phyloP scores from a whole-genome alignment of 2,329 filamentous ascomycete genomes.

The Colletotrichum limetticola region DNA sequence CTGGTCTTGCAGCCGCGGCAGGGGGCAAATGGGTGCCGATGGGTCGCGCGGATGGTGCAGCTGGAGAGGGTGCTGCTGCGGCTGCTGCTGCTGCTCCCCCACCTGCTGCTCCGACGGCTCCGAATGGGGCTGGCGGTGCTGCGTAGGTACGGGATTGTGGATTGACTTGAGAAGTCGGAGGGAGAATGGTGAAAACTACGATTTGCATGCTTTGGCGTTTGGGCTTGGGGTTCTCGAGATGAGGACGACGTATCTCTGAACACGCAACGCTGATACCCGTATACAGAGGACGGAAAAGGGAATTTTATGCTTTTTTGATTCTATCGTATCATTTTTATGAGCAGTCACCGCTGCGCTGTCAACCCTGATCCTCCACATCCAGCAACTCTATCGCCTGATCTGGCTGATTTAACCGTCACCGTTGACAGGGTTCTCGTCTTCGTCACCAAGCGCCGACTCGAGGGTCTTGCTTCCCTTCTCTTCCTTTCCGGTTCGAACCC shows the following conservation, averaged over 20 bases:
- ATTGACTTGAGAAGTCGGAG: no score
- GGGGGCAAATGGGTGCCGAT: conserved; percentile 51
- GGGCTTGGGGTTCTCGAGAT: not conserved
- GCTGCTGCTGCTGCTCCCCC: not conserved
- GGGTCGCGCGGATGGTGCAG: conserved; percentile 11
- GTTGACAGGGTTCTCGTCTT: conserved; percentile 57
- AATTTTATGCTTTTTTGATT: conserved; percentile 7
- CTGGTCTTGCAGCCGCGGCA: conserved; percentile 44
- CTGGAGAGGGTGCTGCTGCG: not conserved
- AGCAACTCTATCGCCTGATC: not conserved
- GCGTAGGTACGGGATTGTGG: not conserved
- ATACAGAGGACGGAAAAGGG: conserved; percentile 5
- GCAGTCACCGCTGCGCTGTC: not conserved
- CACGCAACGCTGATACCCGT: conserved; percentile 22
- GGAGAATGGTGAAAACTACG: no score
- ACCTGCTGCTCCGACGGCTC: not conserved
- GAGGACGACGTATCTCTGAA: not conserved
- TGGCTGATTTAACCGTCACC: conserved; percentile 49
- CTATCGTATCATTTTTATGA: not conserved
- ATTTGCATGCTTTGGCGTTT: conserved; percentile 22
- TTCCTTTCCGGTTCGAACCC: conserved; percentile 54
- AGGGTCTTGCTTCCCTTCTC: conserved; percentile 53
- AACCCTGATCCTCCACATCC: not conserved
- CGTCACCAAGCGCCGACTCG: conserved; percentile 51
- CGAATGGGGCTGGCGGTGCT: not conserved